Evolutionary conservation across 805 yeast species (phyloP), one percentile per base, ranked within the genome.

Genomic region (Candida ficus): DNA sequence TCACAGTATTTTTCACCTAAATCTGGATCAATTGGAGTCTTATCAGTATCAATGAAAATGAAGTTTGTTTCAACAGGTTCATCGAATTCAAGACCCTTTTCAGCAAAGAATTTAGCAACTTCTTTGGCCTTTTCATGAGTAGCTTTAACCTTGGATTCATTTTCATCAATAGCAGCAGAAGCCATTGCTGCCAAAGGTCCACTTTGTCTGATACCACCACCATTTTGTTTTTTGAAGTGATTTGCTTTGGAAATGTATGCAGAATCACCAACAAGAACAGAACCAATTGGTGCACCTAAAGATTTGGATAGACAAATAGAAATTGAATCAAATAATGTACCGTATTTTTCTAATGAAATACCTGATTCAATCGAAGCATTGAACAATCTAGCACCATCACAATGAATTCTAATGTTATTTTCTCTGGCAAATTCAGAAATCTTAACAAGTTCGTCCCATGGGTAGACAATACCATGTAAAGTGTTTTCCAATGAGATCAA

Each of bases 331-430:
- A 90, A 90, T 43, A 79, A 64, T 43, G 72, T 67, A 49, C 95
- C 85, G 61, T 81, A 88, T 51, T 86, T 85, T 17, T 62, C 64
- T 39, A 90, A 63, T 10, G 87, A 62, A 12, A 50, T 39, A 2
- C 57, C 60, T 7, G 87, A 73, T 23, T 74, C 90, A 10, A 74
- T 83, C 28, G 78, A 70, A 8, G 96, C 96, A 56, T 90, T 88
- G 90, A 95, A 89, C 37, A 90, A 64, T 53, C 98, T 75, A n/a
- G 97, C 98, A 47, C 97, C 98, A 60, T 90, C 98, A 53, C 89
- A 76, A 56, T 91, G 97, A 50, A 89, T 61, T 41, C 67, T 71
- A 41, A 86, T 63, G 40, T 68, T 70, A 50, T 80, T 70, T 22
- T 65, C 73, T 39, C 70, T 68, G 47, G 91, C 86, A 72, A 85